These are phyloP conservation scores for Passalora sequoiae DNA, from an alignment of 2,329 filamentous ascomycete genomes.

Conservation along the genomic window DNA sequence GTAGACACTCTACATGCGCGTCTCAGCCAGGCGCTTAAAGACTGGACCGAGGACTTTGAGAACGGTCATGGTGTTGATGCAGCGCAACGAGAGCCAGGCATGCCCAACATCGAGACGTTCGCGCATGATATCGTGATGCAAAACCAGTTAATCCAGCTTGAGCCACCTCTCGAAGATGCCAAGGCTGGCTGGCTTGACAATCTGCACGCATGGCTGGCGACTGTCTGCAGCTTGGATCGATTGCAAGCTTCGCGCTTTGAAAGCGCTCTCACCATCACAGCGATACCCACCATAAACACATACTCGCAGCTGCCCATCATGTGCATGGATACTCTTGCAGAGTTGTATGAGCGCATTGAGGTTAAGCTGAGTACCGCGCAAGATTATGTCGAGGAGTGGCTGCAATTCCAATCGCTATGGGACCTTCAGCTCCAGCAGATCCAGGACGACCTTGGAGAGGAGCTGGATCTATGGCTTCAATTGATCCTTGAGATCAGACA, in stretches of 20 bases:
- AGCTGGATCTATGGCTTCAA: constrained; percentile 88
- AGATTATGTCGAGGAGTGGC: constrained; percentile 91
- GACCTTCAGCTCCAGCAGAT: constrained; percentile 94
- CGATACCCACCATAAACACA: constrained; percentile 59
- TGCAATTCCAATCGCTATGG: constrained; percentile 98
- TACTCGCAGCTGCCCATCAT: constrained; percentile 81
- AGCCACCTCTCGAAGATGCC: constrained; percentile 86
- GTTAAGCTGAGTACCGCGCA: constrained; percentile 74
- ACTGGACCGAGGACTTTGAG: constrained; percentile 86
- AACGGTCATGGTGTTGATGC: constrained; percentile 30
- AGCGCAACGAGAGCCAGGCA: constrained; percentile 43
- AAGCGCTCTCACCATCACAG: constrained; percentile 64
- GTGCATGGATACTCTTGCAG: constrained; percentile 72
- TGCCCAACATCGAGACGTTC: constrained; percentile 65
- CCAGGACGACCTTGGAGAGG: constrained; percentile 84
- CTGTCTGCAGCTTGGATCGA: constrained; percentile 86
- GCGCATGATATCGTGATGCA: constrained; percentile 95
- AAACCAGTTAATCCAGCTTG: constrained; percentile 94
- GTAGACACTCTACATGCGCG: constrained; percentile 74
- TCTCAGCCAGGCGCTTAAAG: constrained; percentile 73
- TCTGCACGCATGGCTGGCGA: constrained; percentile 86
- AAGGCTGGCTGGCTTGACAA: constrained; percentile 90
- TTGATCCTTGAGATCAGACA: constrained; percentile 95
- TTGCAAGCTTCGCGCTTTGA: constrained; percentile 95
- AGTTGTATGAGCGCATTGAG: constrained; percentile 79